A percentile compares a stretch with the other conserved stretches of the same genome.
These are phyloP conservation scores for Cenchrus fungigraminus DNA, from an alignment of 176 grass and related monocot species.

Conservation along the genomic window DNA sequence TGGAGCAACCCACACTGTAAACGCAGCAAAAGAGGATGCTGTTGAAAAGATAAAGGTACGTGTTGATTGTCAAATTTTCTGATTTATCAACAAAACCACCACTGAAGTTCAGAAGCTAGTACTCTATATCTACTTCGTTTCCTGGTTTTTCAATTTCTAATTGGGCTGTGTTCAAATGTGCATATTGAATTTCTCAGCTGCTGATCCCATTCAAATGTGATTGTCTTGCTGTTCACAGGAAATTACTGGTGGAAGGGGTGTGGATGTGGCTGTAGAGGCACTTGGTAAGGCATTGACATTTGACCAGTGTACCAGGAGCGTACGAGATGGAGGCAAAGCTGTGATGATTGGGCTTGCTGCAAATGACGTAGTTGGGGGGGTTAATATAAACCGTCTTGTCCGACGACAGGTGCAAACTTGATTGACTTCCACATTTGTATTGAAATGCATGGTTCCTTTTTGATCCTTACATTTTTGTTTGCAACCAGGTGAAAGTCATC, in stretches of 20 bases:
- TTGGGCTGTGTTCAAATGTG: background rate
- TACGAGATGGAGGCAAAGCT: slow-evolving; percentile 97
- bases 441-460: slow-evolving; percentile 11
- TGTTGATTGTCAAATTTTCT: background rate
- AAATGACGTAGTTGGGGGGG: slow-evolving; percentile 76
- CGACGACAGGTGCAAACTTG: slow-evolving; percentile 73
- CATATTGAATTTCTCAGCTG: slow-evolving; percentile 10
- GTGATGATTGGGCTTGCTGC: slow-evolving; percentile 97
- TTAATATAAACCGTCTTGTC: slow-evolving; percentile 91
- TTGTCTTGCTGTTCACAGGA: slow-evolving; percentile 55
- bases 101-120: background rate
- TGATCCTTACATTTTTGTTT: background rate
- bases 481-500: slow-evolving; percentile 89
- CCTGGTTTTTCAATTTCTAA: background rate
- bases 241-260: slow-evolving; percentile 93
- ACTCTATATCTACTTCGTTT: slow-evolving; percentile 11
- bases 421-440: background rate
- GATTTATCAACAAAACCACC: background rate
- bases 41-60: slow-evolving; percentile 92
- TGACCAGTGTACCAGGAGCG: slow-evolving; percentile 80
- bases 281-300: slow-evolving; percentile 93
- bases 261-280: slow-evolving; percentile 95
- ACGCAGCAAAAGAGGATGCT: slow-evolving; percentile 83
- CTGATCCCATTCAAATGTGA: slow-evolving; percentile 19
- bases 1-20: slow-evolving; percentile 88